These are phyloP conservation scores for Ambrosiella cleistominuta DNA, from an alignment of 2,329 filamentous ascomycete genomes.

Conservation along the genomic window DNA sequence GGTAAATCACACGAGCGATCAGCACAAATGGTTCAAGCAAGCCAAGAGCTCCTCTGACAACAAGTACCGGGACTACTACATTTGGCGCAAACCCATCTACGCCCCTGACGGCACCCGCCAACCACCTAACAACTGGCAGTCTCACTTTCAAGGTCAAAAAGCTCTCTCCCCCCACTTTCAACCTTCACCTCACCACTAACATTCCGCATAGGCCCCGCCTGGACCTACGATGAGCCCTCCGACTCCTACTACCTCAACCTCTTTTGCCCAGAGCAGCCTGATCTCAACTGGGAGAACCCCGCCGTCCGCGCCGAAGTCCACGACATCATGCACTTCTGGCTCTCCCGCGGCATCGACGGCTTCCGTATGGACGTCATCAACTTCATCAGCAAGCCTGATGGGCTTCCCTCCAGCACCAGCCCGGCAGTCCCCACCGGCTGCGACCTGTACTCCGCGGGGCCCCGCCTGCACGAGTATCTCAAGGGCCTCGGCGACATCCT, in stretches of 20 bases:
- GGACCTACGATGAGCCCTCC: constrained; percentile 32
- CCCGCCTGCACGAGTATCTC: constrained; percentile 29
- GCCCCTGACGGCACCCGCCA: constrained; percentile 37
- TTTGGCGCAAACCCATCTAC: constrained; percentile 43
- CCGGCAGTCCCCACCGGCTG: constrained; percentile 18
- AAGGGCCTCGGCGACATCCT: constrained; percentile 28
- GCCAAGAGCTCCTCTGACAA: constrained; percentile 38
- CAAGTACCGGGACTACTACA: constrained; percentile 43
- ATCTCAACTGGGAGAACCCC: constrained; percentile 61
- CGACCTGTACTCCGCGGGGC: constrained; percentile 37
- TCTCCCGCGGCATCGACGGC: constrained; percentile 47
- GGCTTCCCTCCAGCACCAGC: constrained; percentile 30
- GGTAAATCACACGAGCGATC: constrained; percentile 48
- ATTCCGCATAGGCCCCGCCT: constrained; percentile 23
- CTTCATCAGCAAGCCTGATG: constrained; percentile 44
- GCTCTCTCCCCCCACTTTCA: background rate
- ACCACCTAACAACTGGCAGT: constrained; percentile 42
- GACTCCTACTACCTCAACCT: constrained; percentile 45
- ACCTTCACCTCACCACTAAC: background rate
- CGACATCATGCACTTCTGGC: constrained; percentile 55
- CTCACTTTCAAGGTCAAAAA: constrained; percentile 10
- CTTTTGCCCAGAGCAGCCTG: constrained; percentile 54
- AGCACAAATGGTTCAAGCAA: constrained; percentile 54
- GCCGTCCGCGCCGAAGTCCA: constrained; percentile 48
- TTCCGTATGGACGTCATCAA: constrained; percentile 54